phyloP scores from a whole-genome alignment of 257 asterid species.

The Mentha longifolia region DNA sequence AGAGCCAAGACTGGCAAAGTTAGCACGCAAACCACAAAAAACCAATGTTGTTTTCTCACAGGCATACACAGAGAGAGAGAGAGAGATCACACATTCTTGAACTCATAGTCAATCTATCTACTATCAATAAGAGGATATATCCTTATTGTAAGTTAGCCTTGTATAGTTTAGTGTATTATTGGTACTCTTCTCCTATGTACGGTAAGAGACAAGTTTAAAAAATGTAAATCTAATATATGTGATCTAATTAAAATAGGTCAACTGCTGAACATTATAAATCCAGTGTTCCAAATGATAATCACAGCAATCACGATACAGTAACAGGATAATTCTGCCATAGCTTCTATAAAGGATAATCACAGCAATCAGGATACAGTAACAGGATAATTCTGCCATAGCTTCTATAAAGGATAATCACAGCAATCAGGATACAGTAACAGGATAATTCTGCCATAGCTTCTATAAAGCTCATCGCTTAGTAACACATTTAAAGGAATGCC shows the following conservation, averaged over 20 bases:
- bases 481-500: not conserved
- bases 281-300: not conserved
- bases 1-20: constrained; percentile 18
- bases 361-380: too few species aligned
- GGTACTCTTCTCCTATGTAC: not conserved
- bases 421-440: not conserved
- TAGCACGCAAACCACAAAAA: constrained; percentile 13
- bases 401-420: too few species aligned
- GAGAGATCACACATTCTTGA: constrained; percentile 1
- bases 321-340: too few species aligned
- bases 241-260: constrained; percentile 8
- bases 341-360: too few species aligned
- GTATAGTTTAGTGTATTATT: not conserved
- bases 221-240: too few species aligned
- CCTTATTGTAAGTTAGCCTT: not conserved
- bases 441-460: constrained; percentile 9
- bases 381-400: too few species aligned
- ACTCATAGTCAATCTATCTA: not conserved
- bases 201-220: too few species aligned
- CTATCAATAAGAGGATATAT: not conserved
- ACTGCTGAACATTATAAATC: not conserved
- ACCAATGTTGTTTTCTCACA: constrained; percentile 16
- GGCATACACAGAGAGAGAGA: not conserved
- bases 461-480: not conserved
- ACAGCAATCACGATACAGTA: too few species aligned